These are phyloP conservation scores for Eudorina sp. DNA, from an alignment of 139 green algal genomes.

Conservation along the genomic window DNA sequence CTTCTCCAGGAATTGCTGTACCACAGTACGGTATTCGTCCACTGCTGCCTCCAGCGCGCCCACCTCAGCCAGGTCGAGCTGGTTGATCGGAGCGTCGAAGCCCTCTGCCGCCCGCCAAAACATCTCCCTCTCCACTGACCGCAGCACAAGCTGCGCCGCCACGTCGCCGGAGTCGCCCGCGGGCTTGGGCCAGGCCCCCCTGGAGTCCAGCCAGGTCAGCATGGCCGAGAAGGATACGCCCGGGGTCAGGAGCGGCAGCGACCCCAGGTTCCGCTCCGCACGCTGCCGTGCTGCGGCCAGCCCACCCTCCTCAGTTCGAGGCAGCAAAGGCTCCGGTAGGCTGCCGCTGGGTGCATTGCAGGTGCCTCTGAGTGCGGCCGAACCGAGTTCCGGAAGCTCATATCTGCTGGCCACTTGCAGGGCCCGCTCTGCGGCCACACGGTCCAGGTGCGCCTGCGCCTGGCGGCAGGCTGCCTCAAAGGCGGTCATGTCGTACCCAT, in stretches of 20 bases:
- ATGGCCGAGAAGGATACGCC: neutral
- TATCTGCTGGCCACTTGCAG: neutral
- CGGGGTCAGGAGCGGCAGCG: constrained; percentile 2
- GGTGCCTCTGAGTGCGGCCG: neutral
- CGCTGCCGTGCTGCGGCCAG: constrained; percentile 25
- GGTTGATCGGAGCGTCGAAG: neutral
- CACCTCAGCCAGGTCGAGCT: constrained; percentile 26
- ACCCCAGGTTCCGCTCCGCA: constrained; percentile 50
- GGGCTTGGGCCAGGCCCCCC: neutral
- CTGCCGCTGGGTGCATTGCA: constrained; percentile 4
- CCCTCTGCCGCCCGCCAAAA: constrained; percentile 37
- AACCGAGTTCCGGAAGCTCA: neutral
- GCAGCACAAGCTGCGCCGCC: constrained; percentile 46
- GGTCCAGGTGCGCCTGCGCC: constrained; percentile 1
- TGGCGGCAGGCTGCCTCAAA: constrained; percentile 46
- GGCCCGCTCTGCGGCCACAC: constrained; percentile 20
- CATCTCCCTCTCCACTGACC: constrained; percentile 58
- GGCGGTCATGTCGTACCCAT: constrained; percentile 26
- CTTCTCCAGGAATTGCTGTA: constrained; percentile 15
- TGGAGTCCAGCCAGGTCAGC: neutral
- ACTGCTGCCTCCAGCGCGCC: constrained; percentile 47
- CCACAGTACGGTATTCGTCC: constrained; percentile 46
- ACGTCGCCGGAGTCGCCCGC: constrained; percentile 18
- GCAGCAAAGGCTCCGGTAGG: neutral
- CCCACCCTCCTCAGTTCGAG: neutral